Evolutionary conservation across 331 rosid genomes (phyloP), one percentile per base, ranked within the genome.

Genomic region (Arachis monticola): DNA sequence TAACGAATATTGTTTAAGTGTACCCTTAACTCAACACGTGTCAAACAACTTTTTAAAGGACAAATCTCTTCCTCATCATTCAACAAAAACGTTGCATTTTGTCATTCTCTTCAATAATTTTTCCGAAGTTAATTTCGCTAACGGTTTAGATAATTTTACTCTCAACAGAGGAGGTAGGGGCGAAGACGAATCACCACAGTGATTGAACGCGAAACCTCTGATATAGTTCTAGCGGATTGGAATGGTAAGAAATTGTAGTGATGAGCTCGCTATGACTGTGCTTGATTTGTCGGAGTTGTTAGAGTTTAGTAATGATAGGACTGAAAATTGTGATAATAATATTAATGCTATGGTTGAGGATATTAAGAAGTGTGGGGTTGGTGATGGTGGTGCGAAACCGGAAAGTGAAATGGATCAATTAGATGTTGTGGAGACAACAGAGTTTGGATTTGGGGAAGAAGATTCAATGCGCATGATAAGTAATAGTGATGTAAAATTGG

Each of bases 21-120:
- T 22, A 22, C 27, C 27, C 1, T 22, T 22, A 22, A 22, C 27
- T 22, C 27, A 22, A 22, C 27, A 22, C 27, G 27, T 22, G 27
- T 22, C 27, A 22, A 22, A 22, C 27, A 22, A 22, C 27, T 0
- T 22, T 22, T 22, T 22, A 22, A 22, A 22, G 1, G 27, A 22
- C 27, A 22, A 22, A 22, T 22, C 27, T 22, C 27, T 22, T 0
- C 27, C 27, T 22, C 1, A 22, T 22, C 27, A 22, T 22, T 22
- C 27, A 22, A 22, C 27, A 22, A 22, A 22, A 22, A 22, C 27
- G 27, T 22, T 22, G 27, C 27, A 22, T 22, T 22, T 22, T 0
- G 27, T 92, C 76, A 90, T 93, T 6, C 77, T 80, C 13, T 94
- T 80, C 63, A 85, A 90, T 56, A 93, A 94, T 60, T 87, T 80